Conservation (phyloP, 495 filamentous ascomycete genomes). For the Margaritispora aquatica region DNA sequence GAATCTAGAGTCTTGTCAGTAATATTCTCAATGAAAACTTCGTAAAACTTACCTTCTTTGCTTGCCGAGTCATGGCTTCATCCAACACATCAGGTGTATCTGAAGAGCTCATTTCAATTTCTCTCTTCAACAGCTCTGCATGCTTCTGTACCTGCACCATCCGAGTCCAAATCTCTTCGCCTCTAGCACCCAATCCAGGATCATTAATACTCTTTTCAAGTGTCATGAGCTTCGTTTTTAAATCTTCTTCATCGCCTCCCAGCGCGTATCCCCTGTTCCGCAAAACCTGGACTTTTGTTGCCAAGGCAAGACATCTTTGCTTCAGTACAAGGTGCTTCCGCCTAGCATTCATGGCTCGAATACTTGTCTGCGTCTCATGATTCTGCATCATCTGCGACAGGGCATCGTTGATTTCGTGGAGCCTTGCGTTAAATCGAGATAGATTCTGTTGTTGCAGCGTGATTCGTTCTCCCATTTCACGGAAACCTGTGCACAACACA, state of each 20-base stretch:
- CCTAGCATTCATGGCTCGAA: constrained; percentile 72
- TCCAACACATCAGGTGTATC: constrained; percentile 53
- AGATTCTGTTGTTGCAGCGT: constrained; percentile 70
- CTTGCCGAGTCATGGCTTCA: constrained; percentile 70
- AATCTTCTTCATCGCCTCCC: constrained; percentile 81
- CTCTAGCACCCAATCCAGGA: constrained; percentile 72
- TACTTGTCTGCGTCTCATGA: constrained; percentile 75
- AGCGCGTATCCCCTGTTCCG: constrained; percentile 90
- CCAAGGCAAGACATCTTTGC: constrained; percentile 75
- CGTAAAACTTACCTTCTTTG: constrained; percentile 64
- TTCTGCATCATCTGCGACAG: constrained; percentile 71
- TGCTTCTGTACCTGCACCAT: constrained; percentile 81
- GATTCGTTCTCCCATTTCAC: constrained; percentile 65
- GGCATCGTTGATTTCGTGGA: constrained; percentile 86
- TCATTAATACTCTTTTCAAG: constrained; percentile 76
- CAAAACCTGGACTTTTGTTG: constrained; percentile 86
- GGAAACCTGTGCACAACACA: constrained; percentile 50
- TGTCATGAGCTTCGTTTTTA: constrained; percentile 73
- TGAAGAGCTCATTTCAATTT: constrained; percentile 61
- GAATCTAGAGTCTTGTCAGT: constrained; percentile 52
- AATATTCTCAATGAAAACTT: constrained; percentile 1
- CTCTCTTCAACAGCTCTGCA: constrained; percentile 68
- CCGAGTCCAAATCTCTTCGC: constrained; percentile 95
- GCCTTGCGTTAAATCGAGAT: constrained; percentile 62
- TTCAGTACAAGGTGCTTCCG: constrained; percentile 74